Evolutionary conservation across 345 rosid genomes (phyloP).

Genomic region (Hirschfeldia incana): DNA sequence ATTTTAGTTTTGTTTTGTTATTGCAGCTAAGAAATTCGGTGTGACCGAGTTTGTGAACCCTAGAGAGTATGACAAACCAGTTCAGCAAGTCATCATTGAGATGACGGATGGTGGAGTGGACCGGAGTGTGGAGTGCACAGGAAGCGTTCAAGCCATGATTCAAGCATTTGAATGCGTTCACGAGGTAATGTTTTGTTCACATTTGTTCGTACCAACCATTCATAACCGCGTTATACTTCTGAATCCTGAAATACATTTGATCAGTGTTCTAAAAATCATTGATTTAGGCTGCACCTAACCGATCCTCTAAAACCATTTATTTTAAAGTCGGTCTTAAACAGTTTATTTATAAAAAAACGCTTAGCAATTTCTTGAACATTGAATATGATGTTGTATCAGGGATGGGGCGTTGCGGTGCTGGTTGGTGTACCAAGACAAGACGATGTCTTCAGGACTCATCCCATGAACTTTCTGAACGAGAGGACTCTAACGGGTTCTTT

Average conservation of each 20-base stretch:
- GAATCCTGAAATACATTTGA: no score
- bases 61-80: constrained; percentile 63
- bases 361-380: no score
- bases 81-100: constrained; percentile 74
- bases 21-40: constrained; percentile 68
- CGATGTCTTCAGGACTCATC: constrained; percentile 61
- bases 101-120: constrained; percentile 82
- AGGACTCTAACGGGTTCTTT: constrained; percentile 71
- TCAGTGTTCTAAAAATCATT: no score
- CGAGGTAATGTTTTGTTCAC: constrained; percentile 48
- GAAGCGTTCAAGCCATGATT: constrained; percentile 69
- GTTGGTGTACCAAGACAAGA: constrained; percentile 69
- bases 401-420: constrained; percentile 79
- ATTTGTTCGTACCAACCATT: neutral
- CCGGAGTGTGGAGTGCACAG: constrained; percentile 77
- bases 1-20: constrained; percentile 10
- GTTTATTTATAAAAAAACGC: no score
- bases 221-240: neutral
- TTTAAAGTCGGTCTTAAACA: no score
- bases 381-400: constrained; percentile 37
- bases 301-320: no score
- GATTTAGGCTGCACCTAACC: no score
- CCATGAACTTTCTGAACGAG: constrained; percentile 57
- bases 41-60: constrained; percentile 71
- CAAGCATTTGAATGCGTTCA: constrained; percentile 91